These are phyloP conservation scores for Hemileia vastatrix DNA, from an alignment of 1,284 basidiomycete genomes.

Conservation along the genomic window DNA sequence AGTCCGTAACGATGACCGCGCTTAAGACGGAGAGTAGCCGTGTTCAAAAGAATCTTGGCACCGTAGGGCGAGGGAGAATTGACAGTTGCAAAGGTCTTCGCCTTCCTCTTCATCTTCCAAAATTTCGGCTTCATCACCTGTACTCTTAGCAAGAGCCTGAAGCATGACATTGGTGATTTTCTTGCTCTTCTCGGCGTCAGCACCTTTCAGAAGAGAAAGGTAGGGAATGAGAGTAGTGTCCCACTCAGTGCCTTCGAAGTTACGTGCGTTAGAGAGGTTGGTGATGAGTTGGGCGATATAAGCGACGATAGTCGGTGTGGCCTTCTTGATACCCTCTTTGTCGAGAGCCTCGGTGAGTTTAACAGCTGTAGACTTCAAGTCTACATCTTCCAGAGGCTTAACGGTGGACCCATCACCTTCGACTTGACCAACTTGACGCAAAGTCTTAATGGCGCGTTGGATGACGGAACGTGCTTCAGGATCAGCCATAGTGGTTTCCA, in stretches of 20 bases:
- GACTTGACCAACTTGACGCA: conserved; percentile 41
- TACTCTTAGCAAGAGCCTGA: conserved; percentile 35
- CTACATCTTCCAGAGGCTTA: conserved; percentile 41
- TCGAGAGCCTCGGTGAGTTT: conserved; percentile 36
- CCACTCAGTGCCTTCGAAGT: conserved; percentile 45
- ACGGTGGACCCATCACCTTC: conserved; percentile 40
- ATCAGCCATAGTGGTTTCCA: conserved; percentile 42
- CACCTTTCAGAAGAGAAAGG: conserved; percentile 39
- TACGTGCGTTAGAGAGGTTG: conserved; percentile 43
- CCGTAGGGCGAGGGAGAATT: conserved; percentile 46
- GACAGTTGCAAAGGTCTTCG: conserved; percentile 45
- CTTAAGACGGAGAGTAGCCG: conserved; percentile 44
- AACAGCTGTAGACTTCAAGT: conserved; percentile 30
- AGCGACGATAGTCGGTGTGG: conserved; percentile 29
- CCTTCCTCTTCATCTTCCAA: conserved; percentile 46
- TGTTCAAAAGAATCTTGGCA: conserved; percentile 46
- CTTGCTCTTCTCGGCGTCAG: too few species aligned
- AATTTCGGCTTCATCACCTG: conserved; percentile 43
- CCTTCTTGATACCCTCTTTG: conserved; percentile 46
- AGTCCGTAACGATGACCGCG: conserved; percentile 45
- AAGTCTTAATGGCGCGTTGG: conserved; percentile 43
- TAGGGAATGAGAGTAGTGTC: conserved; percentile 39
- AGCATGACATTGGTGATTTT: conserved; percentile 35
- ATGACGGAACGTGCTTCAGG: conserved; percentile 42
- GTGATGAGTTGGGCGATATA: conserved; percentile 41